Percentiles rank a stretch among this genome's conserved stretches.
These are phyloP conservation scores for Imleria badia DNA, from an alignment of 768 basidiomycete species.

Conservation along the genomic window DNA sequence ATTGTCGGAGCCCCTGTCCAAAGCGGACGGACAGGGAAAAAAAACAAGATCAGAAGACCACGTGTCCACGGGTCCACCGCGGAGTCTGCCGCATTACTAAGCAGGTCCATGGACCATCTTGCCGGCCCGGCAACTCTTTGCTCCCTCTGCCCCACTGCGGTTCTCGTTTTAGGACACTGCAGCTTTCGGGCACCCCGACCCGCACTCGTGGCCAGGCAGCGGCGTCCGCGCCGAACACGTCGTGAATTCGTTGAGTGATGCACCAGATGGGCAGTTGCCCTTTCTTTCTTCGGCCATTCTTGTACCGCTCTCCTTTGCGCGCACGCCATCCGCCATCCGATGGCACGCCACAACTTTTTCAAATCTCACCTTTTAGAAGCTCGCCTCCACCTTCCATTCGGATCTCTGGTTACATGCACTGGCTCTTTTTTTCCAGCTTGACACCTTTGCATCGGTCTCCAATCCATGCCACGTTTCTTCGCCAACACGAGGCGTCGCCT, in stretches of 20 bases:
- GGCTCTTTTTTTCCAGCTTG: neutral
- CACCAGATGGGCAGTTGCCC: neutral
- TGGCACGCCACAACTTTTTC: slow-evolving; percentile 8
- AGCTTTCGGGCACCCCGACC: neutral
- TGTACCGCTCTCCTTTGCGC: slow-evolving; percentile 12
- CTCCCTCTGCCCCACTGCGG: slow-evolving; percentile 17
- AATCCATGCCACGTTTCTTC: neutral
- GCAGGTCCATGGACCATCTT: slow-evolving; percentile 27
- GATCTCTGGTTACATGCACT: neutral
- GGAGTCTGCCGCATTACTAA: slow-evolving; percentile 18
- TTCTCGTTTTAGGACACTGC: neutral
- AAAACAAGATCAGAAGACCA: slow-evolving; percentile 36
- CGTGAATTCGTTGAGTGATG: slow-evolving; percentile 5
- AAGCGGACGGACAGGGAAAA: slow-evolving; percentile 35
- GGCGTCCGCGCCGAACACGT: slow-evolving; percentile 10
- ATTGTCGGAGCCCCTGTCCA: slow-evolving; percentile 40
- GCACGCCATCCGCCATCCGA: slow-evolving; percentile 9
- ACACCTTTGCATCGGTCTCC: neutral
- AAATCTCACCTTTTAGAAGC: too few relatives aligned
- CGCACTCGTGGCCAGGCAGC: neutral
- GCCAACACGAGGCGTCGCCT: slow-evolving; percentile 5
- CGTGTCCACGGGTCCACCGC: slow-evolving; percentile 26
- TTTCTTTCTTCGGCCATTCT: slow-evolving; percentile 10
- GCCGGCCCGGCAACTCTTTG: slow-evolving; percentile 15
- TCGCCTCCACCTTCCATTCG: too few relatives aligned